Percentiles rank a stretch among this genome's conserved stretches.
Conservation (phyloP, 2,329 filamentous ascomycete species). For the Exophiala dermatitidis region DNA sequence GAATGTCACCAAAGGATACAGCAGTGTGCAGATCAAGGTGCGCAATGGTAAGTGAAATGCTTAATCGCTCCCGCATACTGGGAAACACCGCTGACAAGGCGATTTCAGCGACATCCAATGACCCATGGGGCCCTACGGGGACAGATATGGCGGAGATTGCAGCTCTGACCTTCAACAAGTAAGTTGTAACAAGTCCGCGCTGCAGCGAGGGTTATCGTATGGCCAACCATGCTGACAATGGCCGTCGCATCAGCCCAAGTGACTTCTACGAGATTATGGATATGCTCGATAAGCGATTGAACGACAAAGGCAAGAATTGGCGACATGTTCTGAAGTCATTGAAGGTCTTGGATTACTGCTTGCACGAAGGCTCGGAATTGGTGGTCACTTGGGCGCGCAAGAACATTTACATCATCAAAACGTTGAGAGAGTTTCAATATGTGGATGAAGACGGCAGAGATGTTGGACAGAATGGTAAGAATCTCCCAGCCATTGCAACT, state of each 20-base stretch:
- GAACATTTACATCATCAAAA: constrained; percentile 98
- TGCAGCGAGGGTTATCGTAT: neutral
- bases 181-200: constrained; percentile 28
- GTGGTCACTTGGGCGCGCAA: constrained; percentile 97
- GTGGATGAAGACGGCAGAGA: constrained; percentile 92
- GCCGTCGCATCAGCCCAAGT: constrained; percentile 57
- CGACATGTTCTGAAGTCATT: constrained; percentile 94
- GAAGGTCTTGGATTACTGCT: constrained; percentile 94
- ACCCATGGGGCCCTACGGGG: constrained; percentile 95
- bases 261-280: constrained; percentile 99
- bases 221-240: constrained; percentile 12
- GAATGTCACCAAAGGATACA: constrained; percentile 99
- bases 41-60: constrained; percentile 67
- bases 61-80: neutral
- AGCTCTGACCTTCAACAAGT: constrained; percentile 97
- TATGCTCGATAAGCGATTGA: constrained; percentile 96
- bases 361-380: constrained; percentile 93
- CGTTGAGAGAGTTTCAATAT: constrained; percentile 91
- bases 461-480: constrained; percentile 88
- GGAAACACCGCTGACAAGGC: neutral
- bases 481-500: neutral
- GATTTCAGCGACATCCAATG: constrained; percentile 82
- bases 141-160: constrained; percentile 99
- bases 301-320: constrained; percentile 99
- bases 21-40: constrained; percentile 92